Evolutionary conservation across 2,329 filamentous ascomycete genomes (phyloP).

Genomic region (Coniochaeta hoffmannii): DNA sequence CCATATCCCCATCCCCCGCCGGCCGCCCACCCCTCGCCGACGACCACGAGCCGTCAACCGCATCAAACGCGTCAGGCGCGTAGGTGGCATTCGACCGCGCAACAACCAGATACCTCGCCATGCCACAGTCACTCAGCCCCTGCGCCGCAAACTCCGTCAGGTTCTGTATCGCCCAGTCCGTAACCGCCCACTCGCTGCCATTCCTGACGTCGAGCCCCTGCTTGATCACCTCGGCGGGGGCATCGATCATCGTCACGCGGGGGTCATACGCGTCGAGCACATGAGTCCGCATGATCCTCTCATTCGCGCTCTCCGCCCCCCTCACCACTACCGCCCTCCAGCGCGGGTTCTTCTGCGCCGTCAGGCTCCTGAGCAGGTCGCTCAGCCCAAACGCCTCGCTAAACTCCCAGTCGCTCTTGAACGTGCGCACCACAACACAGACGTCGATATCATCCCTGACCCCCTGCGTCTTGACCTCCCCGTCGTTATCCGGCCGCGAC

Average conservation of each 20-base stretch:
- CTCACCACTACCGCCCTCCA: conserved; percentile 7
- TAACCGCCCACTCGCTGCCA: not conserved
- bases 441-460: conserved; percentile 5
- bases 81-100: not conserved
- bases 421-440: conserved; percentile 6
- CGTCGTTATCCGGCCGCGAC: not conserved
- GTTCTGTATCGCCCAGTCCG: not conserved
- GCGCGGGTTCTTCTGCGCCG: conserved; percentile 3
- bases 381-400: conserved; percentile 1
- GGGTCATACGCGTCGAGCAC: conserved; percentile 6
- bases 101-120: not conserved
- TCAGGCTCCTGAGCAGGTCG: conserved; percentile 4
- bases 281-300: not conserved
- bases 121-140: not conserved
- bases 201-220: not conserved
- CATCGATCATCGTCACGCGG: not conserved
- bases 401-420: not conserved
- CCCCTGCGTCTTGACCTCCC: not conserved
- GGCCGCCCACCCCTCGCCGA: not conserved
- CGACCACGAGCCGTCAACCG: not conserved
- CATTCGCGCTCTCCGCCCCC: not conserved
- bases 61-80: not conserved
- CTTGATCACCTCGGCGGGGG: not conserved
- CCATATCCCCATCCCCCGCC: conserved; percentile 4
- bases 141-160: not conserved